Evolutionary conservation across 2,329 filamentous ascomycete species (phyloP), one percentile per base, ranked within the genome.

Genomic region (Fusarium chaquense): DNA sequence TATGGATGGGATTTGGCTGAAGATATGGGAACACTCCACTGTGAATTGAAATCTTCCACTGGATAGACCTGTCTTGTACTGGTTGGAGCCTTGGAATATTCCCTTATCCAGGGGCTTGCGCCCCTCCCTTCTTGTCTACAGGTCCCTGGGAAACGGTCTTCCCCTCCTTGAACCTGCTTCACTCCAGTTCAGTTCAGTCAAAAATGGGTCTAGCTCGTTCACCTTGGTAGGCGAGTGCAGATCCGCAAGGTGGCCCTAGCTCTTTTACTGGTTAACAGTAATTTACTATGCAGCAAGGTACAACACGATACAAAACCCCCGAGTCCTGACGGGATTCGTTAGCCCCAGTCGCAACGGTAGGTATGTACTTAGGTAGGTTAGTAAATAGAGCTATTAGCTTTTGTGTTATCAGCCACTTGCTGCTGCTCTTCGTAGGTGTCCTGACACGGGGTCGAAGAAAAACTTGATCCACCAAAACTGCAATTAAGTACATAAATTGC

Each of bases 31-130:
- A 70, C 73, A 62, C 11, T 46, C 44, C 44, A 46, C 73, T 73
- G 73, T 76, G 71, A 77, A 77, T 69, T 73, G 73, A 76, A 77
- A 74, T 74, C 64, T 22, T 58, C 60, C 65, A 62, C 60, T 47
- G 35, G 22, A 49, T 20, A 32, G 28, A 32, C 24, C 35, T 52
- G 33, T 52, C 36, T 32, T 56, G 55, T 36, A 66, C 49, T 60
- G 53, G 45, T 53, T 58, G 58, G 66, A 66, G 66, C 64, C 59
- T 71, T 58, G 55, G 46, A 60, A 56, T 56, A 58, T 67, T 63
- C 58, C 67, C 63, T 71, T 67, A 64, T 74, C 73, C 70, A 73
- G 70, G 72, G 73, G 67, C 71, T 68, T 62, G 24, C 43, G 41
- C 36, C 33, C 58, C 22, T 46, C 28, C 28, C 44, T 46, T 46